Evolutionary conservation across 495 filamentous ascomycete species (phyloP), one percentile per base, ranked within the genome.

Genomic region (Halenospora varia): DNA sequence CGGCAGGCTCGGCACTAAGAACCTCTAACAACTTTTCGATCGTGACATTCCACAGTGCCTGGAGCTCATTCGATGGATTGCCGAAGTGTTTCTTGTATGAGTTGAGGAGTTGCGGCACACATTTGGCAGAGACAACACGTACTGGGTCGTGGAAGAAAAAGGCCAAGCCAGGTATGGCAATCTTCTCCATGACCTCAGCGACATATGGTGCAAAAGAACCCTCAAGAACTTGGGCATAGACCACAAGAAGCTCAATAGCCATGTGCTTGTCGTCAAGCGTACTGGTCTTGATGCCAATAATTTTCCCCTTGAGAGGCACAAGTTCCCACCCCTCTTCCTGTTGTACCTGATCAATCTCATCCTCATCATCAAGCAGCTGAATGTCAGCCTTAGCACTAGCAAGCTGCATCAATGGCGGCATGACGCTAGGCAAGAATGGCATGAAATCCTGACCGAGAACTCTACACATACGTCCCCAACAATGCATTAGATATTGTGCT

Each of bases 81-180:
- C 93, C 95, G 67, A 94, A 90, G 0, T 88, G 85, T 66, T 91
- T 89, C 74, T 96, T 94, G 77, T 91, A 96, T 0, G 93, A 88
- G 70, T 92, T 96, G 11, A 99, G 82, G 11, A 99, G 88, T 65
- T 96, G 90, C 0, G 95, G 95, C 11, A 97, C 88, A 60, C 92
- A 83, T 72, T 96, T 97, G 4, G 95, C 95, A 10, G 95, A 94
- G 19, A 95, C 90, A 29, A 95, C 92, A 17, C 95, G 88, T 42
- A 97, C 95, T 1, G 94, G 92, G 71, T 99, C 95, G 70, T 97
- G 96, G 82, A 99, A 99, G 79, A 99, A 97, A 81, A 97, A 99
- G 3, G 90, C 88, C 19, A 99, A 81, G 0, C 95, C 91, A 20
- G 95, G 93, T 26, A 99, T 74, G 3, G 92, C 91, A 65, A 97